These are phyloP conservation scores for Sarocladium oryzae DNA, from an alignment of 2,329 filamentous ascomycete species.

Conservation along the genomic window DNA sequence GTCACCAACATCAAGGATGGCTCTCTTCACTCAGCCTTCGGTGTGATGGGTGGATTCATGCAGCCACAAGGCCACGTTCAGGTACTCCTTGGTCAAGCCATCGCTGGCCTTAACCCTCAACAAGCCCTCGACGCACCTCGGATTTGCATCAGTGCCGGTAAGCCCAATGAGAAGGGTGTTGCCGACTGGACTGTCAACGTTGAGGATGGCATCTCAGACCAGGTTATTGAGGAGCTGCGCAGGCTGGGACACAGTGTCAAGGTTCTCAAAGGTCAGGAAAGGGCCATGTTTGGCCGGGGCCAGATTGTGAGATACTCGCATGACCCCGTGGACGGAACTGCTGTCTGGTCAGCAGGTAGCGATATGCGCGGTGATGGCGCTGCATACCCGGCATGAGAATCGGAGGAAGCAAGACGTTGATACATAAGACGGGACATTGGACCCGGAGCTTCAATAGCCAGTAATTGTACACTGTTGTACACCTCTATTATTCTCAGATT, in stretches of 20 bases:
- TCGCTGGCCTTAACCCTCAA: slow-evolving; percentile 77
- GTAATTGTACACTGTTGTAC: slow-evolving; percentile 20
- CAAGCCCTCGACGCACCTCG: slow-evolving; percentile 84
- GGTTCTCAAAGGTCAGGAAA: slow-evolving; percentile 57
- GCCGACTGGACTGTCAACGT: slow-evolving; percentile 63
- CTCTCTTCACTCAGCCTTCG: slow-evolving; percentile 77
- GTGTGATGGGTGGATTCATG: slow-evolving; percentile 98
- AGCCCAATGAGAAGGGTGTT: slow-evolving; percentile 49
- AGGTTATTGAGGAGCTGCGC: slow-evolving; percentile 60
- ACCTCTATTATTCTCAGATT: not conserved
- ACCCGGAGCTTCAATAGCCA: not conserved
- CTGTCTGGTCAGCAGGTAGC: slow-evolving; percentile 83
- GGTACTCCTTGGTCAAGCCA: slow-evolving; percentile 81
- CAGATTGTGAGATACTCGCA: slow-evolving; percentile 77
- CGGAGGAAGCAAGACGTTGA: not conserved
- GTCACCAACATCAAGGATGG: slow-evolving; percentile 71
- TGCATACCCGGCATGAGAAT: slow-evolving; percentile 43
- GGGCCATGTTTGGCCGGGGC: slow-evolving; percentile 74
- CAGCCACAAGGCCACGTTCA: slow-evolving; percentile 96
- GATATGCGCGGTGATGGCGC: slow-evolving; percentile 80
- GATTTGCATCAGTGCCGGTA: slow-evolving; percentile 76
- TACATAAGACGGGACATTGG: not conserved
- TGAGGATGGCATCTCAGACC: slow-evolving; percentile 72
- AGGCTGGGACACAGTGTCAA: slow-evolving; percentile 67
- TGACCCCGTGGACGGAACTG: slow-evolving; percentile 59